Evolutionary conservation across 2,329 filamentous ascomycete species (phyloP).

Genomic region (Diatrype stigma): DNA sequence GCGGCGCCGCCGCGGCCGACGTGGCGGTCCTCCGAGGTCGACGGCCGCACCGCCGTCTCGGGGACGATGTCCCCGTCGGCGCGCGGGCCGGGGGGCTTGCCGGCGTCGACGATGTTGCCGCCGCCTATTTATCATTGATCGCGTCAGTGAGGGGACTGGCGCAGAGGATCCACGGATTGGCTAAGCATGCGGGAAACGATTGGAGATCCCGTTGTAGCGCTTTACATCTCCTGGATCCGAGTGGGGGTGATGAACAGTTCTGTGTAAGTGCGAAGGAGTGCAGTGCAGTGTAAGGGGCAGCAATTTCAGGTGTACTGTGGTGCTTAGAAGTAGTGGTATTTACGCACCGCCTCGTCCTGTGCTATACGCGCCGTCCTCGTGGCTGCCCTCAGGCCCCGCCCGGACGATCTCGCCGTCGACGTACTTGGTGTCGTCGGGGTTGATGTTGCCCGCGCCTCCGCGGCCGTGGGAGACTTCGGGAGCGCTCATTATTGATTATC

Average conservation of each 20-base stretch:
- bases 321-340: no score
- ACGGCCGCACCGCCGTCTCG: slow-evolving; percentile 44
- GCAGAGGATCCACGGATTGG: no score
- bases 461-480: slow-evolving; percentile 57
- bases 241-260: no score
- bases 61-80: slow-evolving; percentile 51
- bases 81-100: slow-evolving; percentile 34
- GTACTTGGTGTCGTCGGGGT: slow-evolving; percentile 53
- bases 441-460: slow-evolving; percentile 60
- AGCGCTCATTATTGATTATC: slow-evolving; percentile 31
- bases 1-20: slow-evolving; percentile 58
- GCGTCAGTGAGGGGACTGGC: background rate
- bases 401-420: slow-evolving; percentile 60
- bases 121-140: slow-evolving; percentile 41
- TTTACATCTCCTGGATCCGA: no score
- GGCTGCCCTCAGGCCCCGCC: slow-evolving; percentile 48
- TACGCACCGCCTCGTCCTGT: slow-evolving; percentile 55
- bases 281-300: no score
- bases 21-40: slow-evolving; percentile 49
- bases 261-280: no score
- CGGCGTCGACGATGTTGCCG: slow-evolving; percentile 54
- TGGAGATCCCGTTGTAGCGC: no score
- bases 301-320: no score
- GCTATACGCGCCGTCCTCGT: slow-evolving; percentile 55
- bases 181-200: no score